These are phyloP conservation scores for Erigeron philadelphicus DNA, from an alignment of 140 eudicot genomes.

Conservation along the genomic window DNA sequence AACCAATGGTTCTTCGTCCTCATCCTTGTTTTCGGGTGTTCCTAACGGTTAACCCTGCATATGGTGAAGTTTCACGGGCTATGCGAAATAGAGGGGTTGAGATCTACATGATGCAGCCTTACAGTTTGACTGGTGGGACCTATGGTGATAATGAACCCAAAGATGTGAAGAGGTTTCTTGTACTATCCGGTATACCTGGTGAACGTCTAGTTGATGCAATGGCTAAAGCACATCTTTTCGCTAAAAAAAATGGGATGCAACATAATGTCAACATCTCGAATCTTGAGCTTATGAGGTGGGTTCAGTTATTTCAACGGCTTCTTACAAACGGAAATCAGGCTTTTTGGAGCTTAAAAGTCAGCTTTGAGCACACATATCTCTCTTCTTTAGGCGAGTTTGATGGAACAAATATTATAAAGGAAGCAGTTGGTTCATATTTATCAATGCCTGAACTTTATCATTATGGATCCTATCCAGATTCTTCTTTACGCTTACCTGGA, in stretches of 20 bases:
- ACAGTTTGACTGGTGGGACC: conserved; percentile 38
- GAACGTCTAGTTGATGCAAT: conserved; percentile 53
- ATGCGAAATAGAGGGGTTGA: conserved; percentile 98
- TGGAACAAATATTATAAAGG: conserved; percentile 56
- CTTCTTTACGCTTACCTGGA: conserved; percentile 62
- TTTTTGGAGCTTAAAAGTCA: conserved; percentile 71
- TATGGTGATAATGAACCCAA: conserved; percentile 44
- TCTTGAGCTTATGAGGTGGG: conserved; percentile 92
- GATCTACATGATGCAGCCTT: conserved; percentile 73
- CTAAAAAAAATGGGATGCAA: conserved; percentile 44
- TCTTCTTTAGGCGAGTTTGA: conserved; percentile 71
- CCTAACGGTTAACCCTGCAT: conserved; percentile 78
- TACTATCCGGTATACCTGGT: conserved; percentile 64
- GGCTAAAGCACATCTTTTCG: conserved; percentile 83
- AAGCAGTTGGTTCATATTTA: conserved; percentile 41
- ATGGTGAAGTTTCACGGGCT: conserved; percentile 95
- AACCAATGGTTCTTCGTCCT: conserved; percentile 72
- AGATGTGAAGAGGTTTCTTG: conserved; percentile 70
- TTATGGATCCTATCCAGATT: conserved; percentile 20
- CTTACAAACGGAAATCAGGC: conserved; percentile 64
- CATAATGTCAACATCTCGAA: conserved; percentile 48
- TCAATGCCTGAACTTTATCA: conserved; percentile 34
- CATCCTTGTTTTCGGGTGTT: conserved; percentile 88
- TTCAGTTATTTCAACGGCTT: conserved; percentile 76
- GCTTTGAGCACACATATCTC: conserved; percentile 92